Percentiles rank a stretch among this genome's conserved stretches.
These are phyloP conservation scores for Thelephora terrestris DNA, from an alignment of 1,284 basidiomycete genomes.

Conservation along the genomic window DNA sequence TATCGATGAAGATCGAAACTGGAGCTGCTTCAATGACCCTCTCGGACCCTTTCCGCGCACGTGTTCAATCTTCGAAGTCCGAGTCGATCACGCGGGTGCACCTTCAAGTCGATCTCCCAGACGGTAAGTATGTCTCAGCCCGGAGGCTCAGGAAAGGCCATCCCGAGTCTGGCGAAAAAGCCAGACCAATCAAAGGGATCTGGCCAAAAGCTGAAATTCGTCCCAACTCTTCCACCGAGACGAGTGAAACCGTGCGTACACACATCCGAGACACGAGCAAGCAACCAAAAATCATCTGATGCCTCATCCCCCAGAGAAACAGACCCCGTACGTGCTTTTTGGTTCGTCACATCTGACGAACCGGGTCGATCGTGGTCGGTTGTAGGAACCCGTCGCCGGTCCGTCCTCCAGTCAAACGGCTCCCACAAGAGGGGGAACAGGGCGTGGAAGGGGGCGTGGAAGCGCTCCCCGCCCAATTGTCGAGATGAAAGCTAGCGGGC, in stretches of 20 bases:
- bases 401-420: constrained; percentile 21
- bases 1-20: too few relatives aligned
- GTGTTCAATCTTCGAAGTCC: background rate
- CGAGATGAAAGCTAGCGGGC: constrained; percentile 77
- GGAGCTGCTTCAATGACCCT: too few relatives aligned
- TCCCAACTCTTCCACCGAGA: constrained; percentile 60
- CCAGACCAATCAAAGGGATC: constrained; percentile 64
- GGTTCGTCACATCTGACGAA: background rate
- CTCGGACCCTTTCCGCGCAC: background rate
- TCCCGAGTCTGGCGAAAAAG: constrained; percentile 65
- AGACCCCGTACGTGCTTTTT: constrained; percentile 28
- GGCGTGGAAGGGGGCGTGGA: constrained; percentile 37
- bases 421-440: constrained; percentile 21
- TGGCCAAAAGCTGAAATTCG: constrained; percentile 66
- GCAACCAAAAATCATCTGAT: constrained; percentile 41
- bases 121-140: constrained; percentile 1
- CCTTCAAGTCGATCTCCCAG: too few relatives aligned
- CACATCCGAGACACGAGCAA: constrained; percentile 62
- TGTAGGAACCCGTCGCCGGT: constrained; percentile 41
- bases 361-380: constrained; percentile 1
- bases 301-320: constrained; percentile 23
- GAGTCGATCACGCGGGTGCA: too few relatives aligned
- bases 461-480: constrained; percentile 37
- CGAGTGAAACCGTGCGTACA: constrained; percentile 67
- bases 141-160: constrained; percentile 37